Percentiles rank a stretch among this genome's conserved stretches.
Evolutionary conservation across 2,329 filamentous ascomycete genomes (phyloP).

Genomic region (Penicillium sp.): DNA sequence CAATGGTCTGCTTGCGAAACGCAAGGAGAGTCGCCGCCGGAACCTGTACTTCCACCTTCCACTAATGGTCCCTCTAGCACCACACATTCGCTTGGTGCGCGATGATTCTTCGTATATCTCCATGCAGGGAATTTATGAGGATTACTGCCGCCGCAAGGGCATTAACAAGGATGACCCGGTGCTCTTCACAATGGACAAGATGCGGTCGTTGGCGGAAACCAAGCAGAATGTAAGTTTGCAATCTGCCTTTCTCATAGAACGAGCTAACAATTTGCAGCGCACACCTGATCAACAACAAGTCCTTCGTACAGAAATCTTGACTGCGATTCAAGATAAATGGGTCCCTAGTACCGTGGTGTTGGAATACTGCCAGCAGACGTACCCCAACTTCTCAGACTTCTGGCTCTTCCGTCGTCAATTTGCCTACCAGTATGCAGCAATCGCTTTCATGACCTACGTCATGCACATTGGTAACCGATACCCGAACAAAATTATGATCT

Average conservation of each 20-base stretch:
- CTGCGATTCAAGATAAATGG: constrained; percentile 89
- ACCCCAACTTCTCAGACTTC: constrained; percentile 88
- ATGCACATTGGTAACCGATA: constrained; percentile 96
- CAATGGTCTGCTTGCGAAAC: constrained; percentile 85
- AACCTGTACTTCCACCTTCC: constrained; percentile 96
- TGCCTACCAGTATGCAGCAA: constrained; percentile 87
- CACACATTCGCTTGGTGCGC: constrained; percentile 90
- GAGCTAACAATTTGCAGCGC: constrained; percentile 37
- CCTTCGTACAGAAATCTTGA: constrained; percentile 85
- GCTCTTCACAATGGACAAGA: constrained; percentile 91
- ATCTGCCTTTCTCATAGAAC: not conserved
- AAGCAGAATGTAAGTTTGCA: constrained; percentile 52
- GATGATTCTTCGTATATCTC: constrained; percentile 94
- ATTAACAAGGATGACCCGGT: constrained; percentile 95
- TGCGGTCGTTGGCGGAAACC: constrained; percentile 70
- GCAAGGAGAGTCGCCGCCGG: constrained; percentile 89
- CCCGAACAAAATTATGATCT: constrained; percentile 92
- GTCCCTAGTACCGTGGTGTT: constrained; percentile 79
- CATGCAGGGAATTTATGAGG: constrained; percentile 91
- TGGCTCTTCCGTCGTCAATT: constrained; percentile 98
- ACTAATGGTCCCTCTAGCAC: constrained; percentile 90
- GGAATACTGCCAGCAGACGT: constrained; percentile 84
- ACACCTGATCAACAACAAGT: constrained; percentile 66
- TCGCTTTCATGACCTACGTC: constrained; percentile 98
- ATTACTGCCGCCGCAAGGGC: constrained; percentile 82